These are phyloP conservation scores for Colletotrichum aenigma DNA, from an alignment of 2,329 filamentous ascomycete species.

Conservation along the genomic window DNA sequence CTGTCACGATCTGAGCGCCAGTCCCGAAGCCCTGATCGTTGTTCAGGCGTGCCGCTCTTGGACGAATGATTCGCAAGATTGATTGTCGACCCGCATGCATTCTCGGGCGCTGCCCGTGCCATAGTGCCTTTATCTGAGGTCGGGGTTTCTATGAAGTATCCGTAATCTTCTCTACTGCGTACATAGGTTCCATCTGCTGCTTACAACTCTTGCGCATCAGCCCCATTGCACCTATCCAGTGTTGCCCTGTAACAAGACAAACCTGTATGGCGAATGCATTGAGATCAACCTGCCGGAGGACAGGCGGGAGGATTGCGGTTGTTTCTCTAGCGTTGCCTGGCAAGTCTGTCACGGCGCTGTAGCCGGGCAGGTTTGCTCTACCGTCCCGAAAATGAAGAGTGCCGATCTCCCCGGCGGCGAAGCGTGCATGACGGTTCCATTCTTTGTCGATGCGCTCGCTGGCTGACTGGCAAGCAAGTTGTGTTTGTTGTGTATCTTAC, in stretches of 20 bases:
- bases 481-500: neutral
- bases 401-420: neutral
- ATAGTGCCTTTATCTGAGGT: neutral
- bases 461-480: neutral
- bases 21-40: conserved; percentile 13
- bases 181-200: neutral
- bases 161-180: neutral
- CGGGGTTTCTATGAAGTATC: neutral
- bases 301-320: neutral
- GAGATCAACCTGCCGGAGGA: neutral
- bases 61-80: neutral
- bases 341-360: no score
- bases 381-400: neutral
- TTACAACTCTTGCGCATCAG: neutral
- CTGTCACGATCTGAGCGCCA: conserved; percentile 3
- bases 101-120: neutral
- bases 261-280: neutral
- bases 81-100: neutral
- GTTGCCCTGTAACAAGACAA: neutral
- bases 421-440: neutral
- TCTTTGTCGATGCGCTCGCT: neutral
- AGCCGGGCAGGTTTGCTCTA: neutral
- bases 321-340: no score
- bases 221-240: neutral
- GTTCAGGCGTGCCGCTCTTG: neutral